Evolutionary conservation across 1,284 basidiomycete species (phyloP).

Genomic region (Boletus semigastroideus): DNA sequence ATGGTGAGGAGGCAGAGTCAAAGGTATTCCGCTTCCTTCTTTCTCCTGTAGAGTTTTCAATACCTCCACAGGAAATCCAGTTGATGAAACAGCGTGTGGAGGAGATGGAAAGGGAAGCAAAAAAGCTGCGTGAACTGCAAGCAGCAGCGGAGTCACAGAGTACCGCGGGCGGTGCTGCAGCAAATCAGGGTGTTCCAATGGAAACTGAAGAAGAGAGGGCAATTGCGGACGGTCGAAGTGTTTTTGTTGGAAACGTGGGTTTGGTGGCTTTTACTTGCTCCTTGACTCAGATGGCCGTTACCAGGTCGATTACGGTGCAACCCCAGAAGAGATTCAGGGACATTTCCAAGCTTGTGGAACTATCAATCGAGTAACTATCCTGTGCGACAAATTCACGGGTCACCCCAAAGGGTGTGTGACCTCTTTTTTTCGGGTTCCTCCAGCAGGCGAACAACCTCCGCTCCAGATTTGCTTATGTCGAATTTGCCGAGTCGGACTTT

Average conservation of each 20-base stretch:
- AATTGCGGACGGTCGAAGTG: slow-evolving; percentile 82
- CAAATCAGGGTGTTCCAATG: slow-evolving; percentile 48
- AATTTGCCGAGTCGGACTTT: slow-evolving; percentile 94
- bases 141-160: slow-evolving; percentile 75
- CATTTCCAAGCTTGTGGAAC: slow-evolving; percentile 98
- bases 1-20: slow-evolving; percentile 59
- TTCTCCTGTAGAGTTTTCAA: slow-evolving; percentile 6
- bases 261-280: slow-evolving; percentile 7
- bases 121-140: slow-evolving; percentile 87
- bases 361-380: slow-evolving; percentile 98
- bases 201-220: slow-evolving; percentile 78
- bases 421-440: slow-evolving; percentile 4
- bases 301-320: slow-evolving; percentile 96
- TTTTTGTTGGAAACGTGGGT: slow-evolving; percentile 97
- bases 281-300: slow-evolving; percentile 9
- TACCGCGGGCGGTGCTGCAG: slow-evolving; percentile 40
- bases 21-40: slow-evolving; percentile 39
- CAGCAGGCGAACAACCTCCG: slow-evolving; percentile 3
- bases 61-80: slow-evolving; percentile 60
- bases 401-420: slow-evolving; percentile 92
- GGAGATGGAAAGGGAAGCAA: slow-evolving; percentile 91
- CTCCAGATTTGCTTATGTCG: slow-evolving; percentile 93
- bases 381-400: slow-evolving; percentile 99
- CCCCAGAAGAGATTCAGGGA: slow-evolving; percentile 97
- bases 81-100: slow-evolving; percentile 92